Evolutionary conservation across 352 stramenopile species (phyloP), one percentile per base, ranked within the genome.

Genomic region (Aphanomyces invadans): DNA sequence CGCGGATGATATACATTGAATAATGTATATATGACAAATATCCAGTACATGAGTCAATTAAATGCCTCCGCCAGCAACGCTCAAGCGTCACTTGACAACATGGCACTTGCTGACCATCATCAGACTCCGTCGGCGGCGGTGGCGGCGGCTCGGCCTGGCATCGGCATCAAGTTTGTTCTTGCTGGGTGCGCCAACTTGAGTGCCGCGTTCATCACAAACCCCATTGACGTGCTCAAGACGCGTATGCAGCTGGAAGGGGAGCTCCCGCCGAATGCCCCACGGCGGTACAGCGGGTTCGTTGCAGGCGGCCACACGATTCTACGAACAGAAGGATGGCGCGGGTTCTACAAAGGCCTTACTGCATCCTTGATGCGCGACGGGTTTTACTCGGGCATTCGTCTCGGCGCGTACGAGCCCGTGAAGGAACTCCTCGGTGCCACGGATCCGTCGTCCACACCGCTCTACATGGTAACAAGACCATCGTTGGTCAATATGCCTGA

Each of bases 371-470:
- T 87, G 15, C 75, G 85, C 36, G 81, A 90, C 52, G 81, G 76
- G n/a, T 80, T 80, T 39, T 94, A 94, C 75, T 86, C 78, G 51
- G 81, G 76, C 44, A 74, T 94, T 54, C 79, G 85, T 66, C 88
- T 94, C 56, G 85, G 85, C 3, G 70, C 89, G 29, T 94, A 92
- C 68, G 83, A 90, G 57, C 70, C 81, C 26, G 73, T 89, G 49
- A 94, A 94, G 71, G 76, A 87, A 48, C 73, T 81, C 38, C 80
- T 89, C 55, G 81, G 86, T 42, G 76, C 79, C 46, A 63, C 64
- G 23, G 68, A 79, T 21, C 45, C 83, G 39, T 79, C 83, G 46
- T 72, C 74, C 44, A 77, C 71, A 0, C 70, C 74, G 17, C 70
- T 71, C 2, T 60, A 76, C 28, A 63, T 70, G 17, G 69, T 70